These are phyloP conservation scores for Microthyrium microscopicum DNA, from an alignment of 2,329 filamentous ascomycete genomes.

Conservation along the genomic window DNA sequence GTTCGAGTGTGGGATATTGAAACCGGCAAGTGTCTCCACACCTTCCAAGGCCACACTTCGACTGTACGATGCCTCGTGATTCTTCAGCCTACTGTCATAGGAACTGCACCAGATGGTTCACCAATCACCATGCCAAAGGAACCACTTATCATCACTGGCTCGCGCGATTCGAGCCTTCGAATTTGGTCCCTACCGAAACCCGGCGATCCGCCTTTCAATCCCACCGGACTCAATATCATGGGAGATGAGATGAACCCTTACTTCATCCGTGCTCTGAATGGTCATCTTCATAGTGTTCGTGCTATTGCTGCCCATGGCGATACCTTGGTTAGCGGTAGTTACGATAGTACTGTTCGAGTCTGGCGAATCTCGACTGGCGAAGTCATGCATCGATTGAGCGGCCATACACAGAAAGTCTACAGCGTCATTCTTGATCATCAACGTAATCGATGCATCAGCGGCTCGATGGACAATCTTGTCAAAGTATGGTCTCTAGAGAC, in stretches of 20 bases:
- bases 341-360: slow-evolving; percentile 85
- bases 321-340: slow-evolving; percentile 92
- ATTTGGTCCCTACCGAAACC: slow-evolving; percentile 87
- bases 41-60: slow-evolving; percentile 94
- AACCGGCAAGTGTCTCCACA: slow-evolving; percentile 77
- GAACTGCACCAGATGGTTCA: slow-evolving; percentile 52
- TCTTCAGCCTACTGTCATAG: slow-evolving; percentile 68
- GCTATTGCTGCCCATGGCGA: slow-evolving; percentile 91
- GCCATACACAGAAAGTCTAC: slow-evolving; percentile 88
- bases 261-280: slow-evolving; percentile 72
- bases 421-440: slow-evolving; percentile 87
- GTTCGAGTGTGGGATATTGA: slow-evolving; percentile 99
- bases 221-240: slow-evolving; percentile 57
- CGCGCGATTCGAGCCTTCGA: slow-evolving; percentile 79
- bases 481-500: slow-evolving; percentile 94
- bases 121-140: slow-evolving; percentile 83
- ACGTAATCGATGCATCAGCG: slow-evolving; percentile 89
- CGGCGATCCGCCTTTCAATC: slow-evolving; percentile 60
- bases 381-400: slow-evolving; percentile 63
- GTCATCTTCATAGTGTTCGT: slow-evolving; percentile 84
- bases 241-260: slow-evolving; percentile 69
- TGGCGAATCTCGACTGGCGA: slow-evolving; percentile 97
- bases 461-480: slow-evolving; percentile 94
- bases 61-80: slow-evolving; percentile 94
- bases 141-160: slow-evolving; percentile 92